Evolutionary conservation across 352 stramenopile genomes (phyloP).

Genomic region (Globisporangium viniferum): DNA sequence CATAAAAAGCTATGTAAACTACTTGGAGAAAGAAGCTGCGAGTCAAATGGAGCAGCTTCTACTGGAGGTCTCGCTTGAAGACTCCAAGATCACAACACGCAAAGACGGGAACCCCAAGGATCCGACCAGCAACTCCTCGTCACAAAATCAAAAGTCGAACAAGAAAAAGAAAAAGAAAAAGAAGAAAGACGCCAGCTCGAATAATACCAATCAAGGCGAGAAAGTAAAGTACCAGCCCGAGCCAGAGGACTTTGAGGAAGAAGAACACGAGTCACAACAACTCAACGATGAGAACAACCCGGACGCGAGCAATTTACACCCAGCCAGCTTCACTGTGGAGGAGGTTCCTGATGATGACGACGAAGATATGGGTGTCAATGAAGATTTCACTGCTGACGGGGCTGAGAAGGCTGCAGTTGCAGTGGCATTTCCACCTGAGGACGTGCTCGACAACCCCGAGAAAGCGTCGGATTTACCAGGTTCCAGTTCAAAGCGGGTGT

Average conservation of each 20-base stretch:
- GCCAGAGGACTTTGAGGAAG: constrained; percentile 13
- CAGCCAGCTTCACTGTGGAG: not conserved
- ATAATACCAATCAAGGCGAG: not conserved
- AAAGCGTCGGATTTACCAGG: not conserved
- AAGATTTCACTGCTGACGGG: not conserved
- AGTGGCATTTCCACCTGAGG: not conserved
- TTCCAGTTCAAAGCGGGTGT: constrained; percentile 2
- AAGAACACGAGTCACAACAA: not conserved
- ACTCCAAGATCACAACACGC: constrained; percentile 10
- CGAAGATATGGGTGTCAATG: not conserved
- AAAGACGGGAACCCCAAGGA: constrained; percentile 3
- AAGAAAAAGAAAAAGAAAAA: constrained; percentile 51
- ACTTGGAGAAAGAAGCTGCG: constrained; percentile 64
- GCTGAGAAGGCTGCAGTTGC: not conserved
- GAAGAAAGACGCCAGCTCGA: constrained; percentile 25
- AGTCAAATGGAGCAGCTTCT: constrained; percentile 77
- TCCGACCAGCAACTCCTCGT: not conserved
- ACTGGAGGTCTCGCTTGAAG: constrained; percentile 47
- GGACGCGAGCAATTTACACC: not conserved
- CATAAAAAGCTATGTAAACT: constrained; percentile 62
- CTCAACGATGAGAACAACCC: not conserved
- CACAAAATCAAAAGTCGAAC: not conserved
- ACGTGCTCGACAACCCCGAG: not conserved
- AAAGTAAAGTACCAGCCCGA: constrained; percentile 14
- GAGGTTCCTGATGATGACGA: not conserved